Percentiles rank a stretch among this genome's conserved stretches.
Conservation (phyloP, 139 green algal genomes). For the Tetradesmus lagerheimii region DNA sequence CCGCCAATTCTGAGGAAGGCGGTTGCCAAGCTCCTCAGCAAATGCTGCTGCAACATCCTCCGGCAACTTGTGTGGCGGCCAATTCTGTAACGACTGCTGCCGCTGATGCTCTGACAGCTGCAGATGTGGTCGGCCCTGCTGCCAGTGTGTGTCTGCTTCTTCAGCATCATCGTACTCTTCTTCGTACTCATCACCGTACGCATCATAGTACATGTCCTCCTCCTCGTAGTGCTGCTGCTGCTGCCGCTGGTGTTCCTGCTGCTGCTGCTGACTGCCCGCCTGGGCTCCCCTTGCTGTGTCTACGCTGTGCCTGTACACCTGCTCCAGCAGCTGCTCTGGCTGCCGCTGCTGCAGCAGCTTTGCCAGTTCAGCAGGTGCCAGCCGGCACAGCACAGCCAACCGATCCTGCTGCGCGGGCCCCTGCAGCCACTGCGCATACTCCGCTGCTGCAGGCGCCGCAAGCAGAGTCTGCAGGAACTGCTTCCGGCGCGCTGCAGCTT, state of each 20-base stretch:
- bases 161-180: neutral
- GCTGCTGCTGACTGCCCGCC: neutral
- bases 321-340: neutral
- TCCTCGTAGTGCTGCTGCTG: neutral
- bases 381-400: conserved; percentile 1
- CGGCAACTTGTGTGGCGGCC: neutral
- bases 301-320: neutral
- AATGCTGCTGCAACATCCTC: neutral
- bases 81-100: neutral
- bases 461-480: neutral
- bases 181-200: neutral
- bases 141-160: neutral
- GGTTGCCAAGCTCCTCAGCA: neutral
- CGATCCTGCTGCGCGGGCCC: neutral
- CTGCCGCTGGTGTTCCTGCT: neutral
- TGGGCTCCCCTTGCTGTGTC: neutral
- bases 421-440: neutral
- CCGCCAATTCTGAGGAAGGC: neutral
- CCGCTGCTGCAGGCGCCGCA: neutral
- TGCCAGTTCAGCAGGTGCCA: conserved; percentile 1
- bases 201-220: neutral
- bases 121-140: neutral
- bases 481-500: neutral
- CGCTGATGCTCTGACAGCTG: neutral
- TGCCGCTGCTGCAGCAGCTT: neutral